Evolutionary conservation across 768 basidiomycete species (phyloP).

Genomic region (Porpolomopsis calyptriformis): DNA sequence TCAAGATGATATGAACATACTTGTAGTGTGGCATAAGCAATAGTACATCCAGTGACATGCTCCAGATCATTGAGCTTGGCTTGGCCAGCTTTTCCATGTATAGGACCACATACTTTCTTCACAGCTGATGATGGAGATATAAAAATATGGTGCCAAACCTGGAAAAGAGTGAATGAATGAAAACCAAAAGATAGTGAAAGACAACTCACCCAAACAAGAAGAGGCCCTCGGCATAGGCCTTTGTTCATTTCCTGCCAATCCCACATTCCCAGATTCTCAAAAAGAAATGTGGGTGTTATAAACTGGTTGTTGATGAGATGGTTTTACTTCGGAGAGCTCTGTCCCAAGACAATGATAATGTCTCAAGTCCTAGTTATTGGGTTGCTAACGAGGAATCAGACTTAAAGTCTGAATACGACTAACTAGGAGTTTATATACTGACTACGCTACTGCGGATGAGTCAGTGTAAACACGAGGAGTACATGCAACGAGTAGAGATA

Average conservation of each 20-base stretch:
- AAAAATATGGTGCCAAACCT: conserved; percentile 11
- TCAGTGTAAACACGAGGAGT: too few relatives aligned
- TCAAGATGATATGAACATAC: conserved; percentile 1
- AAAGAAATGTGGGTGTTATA: conserved; percentile 1
- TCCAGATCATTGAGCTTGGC: conserved; percentile 7
- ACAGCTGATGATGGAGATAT: conserved; percentile 8
- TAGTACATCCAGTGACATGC: conserved; percentile 3
- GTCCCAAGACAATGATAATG: too few relatives aligned
- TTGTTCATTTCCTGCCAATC: conserved; percentile 4
- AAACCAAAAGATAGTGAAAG: background rate
- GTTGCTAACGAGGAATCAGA: too few relatives aligned
- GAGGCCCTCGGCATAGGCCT: conserved; percentile 6
- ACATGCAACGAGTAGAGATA: too few relatives aligned
- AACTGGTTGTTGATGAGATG: too few relatives aligned
- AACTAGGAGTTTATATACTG: too few relatives aligned
- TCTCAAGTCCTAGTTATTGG: too few relatives aligned
- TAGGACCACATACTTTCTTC: background rate
- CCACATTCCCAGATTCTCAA: background rate
- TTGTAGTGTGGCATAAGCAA: conserved; percentile 11
- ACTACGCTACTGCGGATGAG: too few relatives aligned
- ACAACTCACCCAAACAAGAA: conserved; percentile 7
- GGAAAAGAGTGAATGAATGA: background rate
- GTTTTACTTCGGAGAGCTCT: too few relatives aligned
- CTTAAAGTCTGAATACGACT: too few relatives aligned
- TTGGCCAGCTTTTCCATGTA: conserved; percentile 3